A percentile compares a stretch with the other conserved stretches of the same genome.
Evolutionary conservation across 805 yeast genomes (phyloP).

Genomic region (Barnettozyma siamensis): DNA sequence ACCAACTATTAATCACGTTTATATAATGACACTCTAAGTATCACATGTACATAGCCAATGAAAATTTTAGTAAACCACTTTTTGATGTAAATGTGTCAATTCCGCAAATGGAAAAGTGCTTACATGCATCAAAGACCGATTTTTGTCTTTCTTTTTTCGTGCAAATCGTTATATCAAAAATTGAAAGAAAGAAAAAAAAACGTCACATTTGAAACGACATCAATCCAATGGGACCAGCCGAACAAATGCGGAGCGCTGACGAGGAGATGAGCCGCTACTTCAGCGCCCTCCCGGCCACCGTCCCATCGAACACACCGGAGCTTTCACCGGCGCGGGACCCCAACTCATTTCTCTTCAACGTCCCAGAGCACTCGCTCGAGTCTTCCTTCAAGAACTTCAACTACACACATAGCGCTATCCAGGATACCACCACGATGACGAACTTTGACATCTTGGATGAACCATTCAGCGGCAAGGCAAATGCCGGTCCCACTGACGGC

Average conservation of each 20-base stretch:
- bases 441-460: constrained; percentile 5
- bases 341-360: background rate
- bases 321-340: constrained; percentile 2
- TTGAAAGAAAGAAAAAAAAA: background rate
- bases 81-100: background rate
- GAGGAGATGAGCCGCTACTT: background rate
- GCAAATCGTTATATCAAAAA: background rate
- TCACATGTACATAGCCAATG: background rate
- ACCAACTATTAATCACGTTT: background rate
- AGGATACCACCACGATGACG: background rate
- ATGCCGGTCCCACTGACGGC: background rate
- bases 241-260: too few species aligned
- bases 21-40: background rate
- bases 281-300: background rate
- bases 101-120: background rate
- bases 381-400: background rate
- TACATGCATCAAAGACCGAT: too few species aligned
- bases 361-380: background rate
- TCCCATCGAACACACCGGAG: constrained; percentile 10
- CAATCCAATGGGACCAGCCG: background rate
- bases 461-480: background rate
- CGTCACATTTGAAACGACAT: too few species aligned
- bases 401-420: background rate
- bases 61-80: too few species aligned
- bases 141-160: too few species aligned